phyloP scores from a whole-genome alignment of 2,329 filamentous ascomycete species.

The Moelleriella libera region DNA sequence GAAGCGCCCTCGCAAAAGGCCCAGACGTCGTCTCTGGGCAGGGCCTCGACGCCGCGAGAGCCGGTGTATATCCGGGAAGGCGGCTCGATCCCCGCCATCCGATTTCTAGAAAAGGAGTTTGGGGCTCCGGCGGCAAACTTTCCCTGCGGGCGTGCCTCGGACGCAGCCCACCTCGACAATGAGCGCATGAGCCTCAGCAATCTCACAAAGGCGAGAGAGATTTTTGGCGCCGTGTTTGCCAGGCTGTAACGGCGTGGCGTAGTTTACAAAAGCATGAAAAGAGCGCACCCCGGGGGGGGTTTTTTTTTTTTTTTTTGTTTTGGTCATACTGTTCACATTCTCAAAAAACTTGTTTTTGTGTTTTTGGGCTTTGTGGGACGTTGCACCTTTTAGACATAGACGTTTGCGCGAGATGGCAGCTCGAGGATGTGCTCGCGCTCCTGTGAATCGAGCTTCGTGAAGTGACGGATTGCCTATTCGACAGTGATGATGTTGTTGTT shows the following conservation, averaged over 20 bases:
- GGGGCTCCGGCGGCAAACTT: slow-evolving; percentile 80
- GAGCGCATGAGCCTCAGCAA: slow-evolving; percentile 83
- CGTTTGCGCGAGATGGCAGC: too few species aligned
- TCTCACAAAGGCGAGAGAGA: slow-evolving; percentile 79
- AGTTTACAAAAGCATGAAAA: background rate
- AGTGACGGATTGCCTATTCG: too few species aligned
- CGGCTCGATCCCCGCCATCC: slow-evolving; percentile 84
- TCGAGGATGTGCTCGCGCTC: too few species aligned
- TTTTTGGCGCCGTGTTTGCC: slow-evolving; percentile 75
- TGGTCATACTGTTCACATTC: too few species aligned
- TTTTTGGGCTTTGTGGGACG: too few species aligned
- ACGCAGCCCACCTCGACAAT: slow-evolving; percentile 88
- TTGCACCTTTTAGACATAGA: too few species aligned
- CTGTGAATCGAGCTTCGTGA: too few species aligned
- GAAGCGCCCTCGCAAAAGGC: slow-evolving; percentile 3
- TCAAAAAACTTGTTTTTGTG: too few species aligned
- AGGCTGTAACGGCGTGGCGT: slow-evolving; percentile 30
- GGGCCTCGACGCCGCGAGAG: slow-evolving; percentile 28
- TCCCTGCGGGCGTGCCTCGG: slow-evolving; percentile 88
- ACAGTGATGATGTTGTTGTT: too few species aligned
- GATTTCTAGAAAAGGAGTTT: slow-evolving; percentile 92
- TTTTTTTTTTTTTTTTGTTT: too few species aligned
- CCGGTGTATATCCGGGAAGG: slow-evolving; percentile 93
- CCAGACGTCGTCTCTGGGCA: slow-evolving; percentile 1
- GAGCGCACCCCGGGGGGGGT: too few species aligned